Percentiles rank a stretch among this genome's conserved stretches.
These are phyloP conservation scores for Chaetomium cochliodes DNA, from an alignment of 495 filamentous ascomycete genomes.

Conservation along the genomic window DNA sequence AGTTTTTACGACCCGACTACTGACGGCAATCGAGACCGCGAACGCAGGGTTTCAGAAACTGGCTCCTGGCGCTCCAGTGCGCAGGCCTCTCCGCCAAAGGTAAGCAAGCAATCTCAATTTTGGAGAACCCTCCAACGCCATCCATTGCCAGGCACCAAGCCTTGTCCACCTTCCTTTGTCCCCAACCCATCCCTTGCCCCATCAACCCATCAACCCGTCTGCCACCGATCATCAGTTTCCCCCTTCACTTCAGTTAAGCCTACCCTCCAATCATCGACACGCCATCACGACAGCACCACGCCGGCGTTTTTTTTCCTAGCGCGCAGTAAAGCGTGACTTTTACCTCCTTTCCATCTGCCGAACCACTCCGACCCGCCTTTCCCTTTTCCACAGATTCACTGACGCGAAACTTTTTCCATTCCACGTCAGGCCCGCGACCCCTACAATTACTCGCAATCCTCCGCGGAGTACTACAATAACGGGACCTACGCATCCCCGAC, in stretches of 20 bases:
- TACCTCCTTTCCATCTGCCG: background rate
- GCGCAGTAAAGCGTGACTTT: slow-evolving; percentile 8
- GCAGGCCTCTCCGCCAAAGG: slow-evolving; percentile 42
- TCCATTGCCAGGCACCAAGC: slow-evolving; percentile 14
- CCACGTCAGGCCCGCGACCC: slow-evolving; percentile 50
- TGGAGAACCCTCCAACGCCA: slow-evolving; percentile 17
- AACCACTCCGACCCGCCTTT: background rate
- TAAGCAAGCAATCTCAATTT: slow-evolving; percentile 33
- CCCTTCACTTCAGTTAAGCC: background rate
- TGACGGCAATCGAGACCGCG: slow-evolving; percentile 40
- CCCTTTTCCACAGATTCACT: slow-evolving; percentile 18
- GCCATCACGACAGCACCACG: background rate
- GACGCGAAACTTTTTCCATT: slow-evolving; percentile 28
- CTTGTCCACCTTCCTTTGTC: slow-evolving; percentile 12
- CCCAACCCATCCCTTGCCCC: slow-evolving; percentile 1
- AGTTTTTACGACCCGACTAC: slow-evolving; percentile 59
- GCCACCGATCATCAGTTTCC: background rate
- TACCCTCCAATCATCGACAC: slow-evolving; percentile 1
- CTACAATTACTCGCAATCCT: slow-evolving; percentile 47
- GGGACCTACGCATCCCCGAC: slow-evolving; percentile 57
- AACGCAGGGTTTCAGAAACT: slow-evolving; percentile 47
- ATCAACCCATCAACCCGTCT: background rate
- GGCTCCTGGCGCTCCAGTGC: slow-evolving; percentile 40
- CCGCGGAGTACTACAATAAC: slow-evolving; percentile 55
- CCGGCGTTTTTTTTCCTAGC: slow-evolving; percentile 7